Evolutionary conservation across 331 rosid genomes (phyloP).

Genomic region (Cydonia oblonga): DNA sequence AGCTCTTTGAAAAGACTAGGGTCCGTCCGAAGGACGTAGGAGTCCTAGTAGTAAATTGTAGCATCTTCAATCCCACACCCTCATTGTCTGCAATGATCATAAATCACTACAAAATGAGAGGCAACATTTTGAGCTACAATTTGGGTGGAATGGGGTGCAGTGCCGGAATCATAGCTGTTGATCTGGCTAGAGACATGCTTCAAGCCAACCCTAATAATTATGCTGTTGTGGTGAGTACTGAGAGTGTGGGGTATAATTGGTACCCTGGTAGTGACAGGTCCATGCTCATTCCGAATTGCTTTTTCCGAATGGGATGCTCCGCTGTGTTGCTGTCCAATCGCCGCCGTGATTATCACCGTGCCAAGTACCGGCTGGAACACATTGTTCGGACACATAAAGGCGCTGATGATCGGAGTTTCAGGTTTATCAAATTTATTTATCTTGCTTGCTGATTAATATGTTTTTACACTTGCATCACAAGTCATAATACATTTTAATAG

Average conservation of each 20-base stretch:
- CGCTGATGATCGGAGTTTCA: conserved; percentile 89
- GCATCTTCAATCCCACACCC: conserved; percentile 94
- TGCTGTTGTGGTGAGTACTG: conserved; percentile 88
- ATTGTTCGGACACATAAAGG: conserved; percentile 92
- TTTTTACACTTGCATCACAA: not conserved
- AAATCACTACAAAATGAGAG: conserved; percentile 96
- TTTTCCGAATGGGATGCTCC: conserved; percentile 92
- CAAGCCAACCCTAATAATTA: conserved; percentile 71
- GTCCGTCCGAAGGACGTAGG: conserved; percentile 83
- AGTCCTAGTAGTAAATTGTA: conserved; percentile 76
- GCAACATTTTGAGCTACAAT: conserved; percentile 80
- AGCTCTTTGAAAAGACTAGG: conserved; percentile 70
- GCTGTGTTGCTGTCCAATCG: conserved; percentile 83
- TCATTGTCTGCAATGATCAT: conserved; percentile 93
- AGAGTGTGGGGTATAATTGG: conserved; percentile 85
- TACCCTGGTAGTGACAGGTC: conserved; percentile 76
- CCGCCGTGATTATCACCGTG: conserved; percentile 60
- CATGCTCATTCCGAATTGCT: conserved; percentile 82
- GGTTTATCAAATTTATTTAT: conserved; percentile 22
- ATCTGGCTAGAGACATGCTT: conserved; percentile 82
- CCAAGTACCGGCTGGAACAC: conserved; percentile 84
- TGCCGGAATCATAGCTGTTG: conserved; percentile 77
- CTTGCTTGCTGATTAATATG: not conserved
- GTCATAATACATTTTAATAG: not conserved
- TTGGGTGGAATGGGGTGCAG: conserved; percentile 99